Percentiles rank a stretch among this genome's conserved stretches.
These are phyloP conservation scores for Macrotyloma uniflorum DNA, from an alignment of 306 rosid species.

Conservation along the genomic window DNA sequence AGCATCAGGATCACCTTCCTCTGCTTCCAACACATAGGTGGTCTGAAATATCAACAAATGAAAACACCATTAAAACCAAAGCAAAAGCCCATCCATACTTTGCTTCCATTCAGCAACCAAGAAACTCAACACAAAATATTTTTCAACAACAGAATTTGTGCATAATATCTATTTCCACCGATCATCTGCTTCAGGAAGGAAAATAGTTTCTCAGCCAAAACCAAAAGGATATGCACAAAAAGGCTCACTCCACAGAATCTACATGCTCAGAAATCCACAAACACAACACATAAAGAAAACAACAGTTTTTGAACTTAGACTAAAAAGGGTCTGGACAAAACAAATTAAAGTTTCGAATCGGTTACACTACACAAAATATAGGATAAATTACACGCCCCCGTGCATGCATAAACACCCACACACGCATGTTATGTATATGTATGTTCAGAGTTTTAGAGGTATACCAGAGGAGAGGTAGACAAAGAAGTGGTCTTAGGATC, in stretches of 20 bases:
- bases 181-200: background rate
- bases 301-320: slow-evolving; percentile 11
- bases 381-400: background rate
- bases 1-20: slow-evolving; percentile 79
- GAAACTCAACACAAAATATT: slow-evolving; percentile 15
- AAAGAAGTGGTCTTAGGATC: slow-evolving; percentile 69
- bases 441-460: background rate
- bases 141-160: slow-evolving; percentile 20
- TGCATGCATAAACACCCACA: background rate
- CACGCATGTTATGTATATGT: background rate
- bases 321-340: slow-evolving; percentile 11
- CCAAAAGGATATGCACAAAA: slow-evolving; percentile 10
- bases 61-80: slow-evolving; percentile 5
- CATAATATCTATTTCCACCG: slow-evolving; percentile 17
- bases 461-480: slow-evolving; percentile 78
- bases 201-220: slow-evolving; percentile 23
- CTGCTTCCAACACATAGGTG: slow-evolving; percentile 77
- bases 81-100: slow-evolving; percentile 4
- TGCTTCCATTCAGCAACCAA: slow-evolving; percentile 5
- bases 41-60: slow-evolving; percentile 48
- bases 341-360: background rate
- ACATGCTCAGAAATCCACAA: background rate
- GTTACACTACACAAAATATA: background rate
- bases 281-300: background rate
- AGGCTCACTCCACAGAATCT: background rate